Conservation (phyloP, 805 yeast species). For the Vanderwaltozyma tropicalis region DNA sequence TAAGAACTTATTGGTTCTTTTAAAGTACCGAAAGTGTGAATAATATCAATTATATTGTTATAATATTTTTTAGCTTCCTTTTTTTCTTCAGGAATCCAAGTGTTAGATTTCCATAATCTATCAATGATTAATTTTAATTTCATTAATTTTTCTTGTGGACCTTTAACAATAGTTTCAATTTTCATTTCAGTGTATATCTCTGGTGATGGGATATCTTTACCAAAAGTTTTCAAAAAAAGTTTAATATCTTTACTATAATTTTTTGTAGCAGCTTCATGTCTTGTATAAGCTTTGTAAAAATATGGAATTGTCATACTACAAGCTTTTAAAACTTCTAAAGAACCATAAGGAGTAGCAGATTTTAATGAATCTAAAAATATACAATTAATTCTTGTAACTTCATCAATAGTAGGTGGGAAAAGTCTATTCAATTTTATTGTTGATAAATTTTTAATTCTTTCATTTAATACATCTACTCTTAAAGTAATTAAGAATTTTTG, state of each 20-base stretch:
- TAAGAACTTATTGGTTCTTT: slow-evolving; percentile 35
- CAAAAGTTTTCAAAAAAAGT: slow-evolving; percentile 33
- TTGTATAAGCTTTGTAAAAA: slow-evolving; percentile 83
- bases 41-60: slow-evolving; percentile 48
- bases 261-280: slow-evolving; percentile 88
- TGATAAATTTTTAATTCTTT: slow-evolving; percentile 42
- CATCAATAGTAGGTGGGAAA: slow-evolving; percentile 94
- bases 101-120: slow-evolving; percentile 43
- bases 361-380: slow-evolving; percentile 67
- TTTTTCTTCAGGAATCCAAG: slow-evolving; percentile 18
- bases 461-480: slow-evolving; percentile 55
- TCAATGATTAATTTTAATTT: slow-evolving; percentile 58
- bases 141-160: slow-evolving; percentile 56
- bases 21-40: slow-evolving; percentile 71
- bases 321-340: slow-evolving; percentile 66
- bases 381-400: slow-evolving; percentile 81
- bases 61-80: slow-evolving; percentile 33
- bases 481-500: slow-evolving; percentile 74
- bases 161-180: slow-evolving; percentile 52
- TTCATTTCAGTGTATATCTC: slow-evolving; percentile 38
- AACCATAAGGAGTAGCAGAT: slow-evolving; percentile 57
- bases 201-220: slow-evolving; percentile 16
- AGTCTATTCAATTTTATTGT: slow-evolving; percentile 61
- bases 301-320: slow-evolving; percentile 78
- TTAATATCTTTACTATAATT: slow-evolving; percentile 42